Conservation (phyloP, 2,329 filamentous ascomycete genomes). For the Xylaria multiplex region DNA sequence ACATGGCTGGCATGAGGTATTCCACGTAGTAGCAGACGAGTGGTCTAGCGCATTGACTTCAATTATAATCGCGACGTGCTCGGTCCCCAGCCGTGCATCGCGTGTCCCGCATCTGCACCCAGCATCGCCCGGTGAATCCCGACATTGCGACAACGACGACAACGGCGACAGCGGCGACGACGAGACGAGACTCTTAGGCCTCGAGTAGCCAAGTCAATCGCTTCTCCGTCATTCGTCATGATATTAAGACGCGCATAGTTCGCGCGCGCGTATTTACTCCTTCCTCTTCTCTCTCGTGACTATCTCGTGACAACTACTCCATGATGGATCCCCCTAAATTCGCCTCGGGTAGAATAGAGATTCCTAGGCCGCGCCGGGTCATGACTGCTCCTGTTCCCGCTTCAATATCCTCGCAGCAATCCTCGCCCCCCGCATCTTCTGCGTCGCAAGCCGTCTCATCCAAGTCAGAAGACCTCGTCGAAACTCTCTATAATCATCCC, state of each 20-base stretch:
- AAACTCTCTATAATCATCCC: conserved; percentile 79
- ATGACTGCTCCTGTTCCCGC: conserved; percentile 52
- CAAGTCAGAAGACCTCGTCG: conserved; percentile 57
- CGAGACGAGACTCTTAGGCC: background rate
- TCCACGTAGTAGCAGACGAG: background rate
- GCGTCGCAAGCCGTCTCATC: conserved; percentile 22
- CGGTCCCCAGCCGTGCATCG: conserved; percentile 10
- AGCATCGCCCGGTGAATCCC: background rate
- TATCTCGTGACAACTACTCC: conserved; percentile 4
- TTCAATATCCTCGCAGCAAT: conserved; percentile 38
- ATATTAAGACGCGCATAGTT: conserved; percentile 28
- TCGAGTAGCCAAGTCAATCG: background rate
- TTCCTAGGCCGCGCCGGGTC: conserved; percentile 46
- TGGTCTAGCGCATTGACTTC: background rate
- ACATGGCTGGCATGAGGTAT: background rate
- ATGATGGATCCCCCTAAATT: conserved; percentile 37
- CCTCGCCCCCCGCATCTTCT: conserved; percentile 26
- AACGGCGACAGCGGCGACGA: background rate
- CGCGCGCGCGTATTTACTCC: conserved; percentile 19
- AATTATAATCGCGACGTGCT: background rate
- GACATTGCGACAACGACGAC: conserved; percentile 7
- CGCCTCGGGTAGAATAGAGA: conserved; percentile 28
- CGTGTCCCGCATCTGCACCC: background rate
- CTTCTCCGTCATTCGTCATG: conserved; percentile 35
- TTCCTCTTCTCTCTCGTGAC: background rate